A percentile compares a stretch with the other conserved stretches of the same genome.
These are phyloP conservation scores for Gastrolobium villosum DNA, from an alignment of 306 rosid genomes.

Conservation along the genomic window DNA sequence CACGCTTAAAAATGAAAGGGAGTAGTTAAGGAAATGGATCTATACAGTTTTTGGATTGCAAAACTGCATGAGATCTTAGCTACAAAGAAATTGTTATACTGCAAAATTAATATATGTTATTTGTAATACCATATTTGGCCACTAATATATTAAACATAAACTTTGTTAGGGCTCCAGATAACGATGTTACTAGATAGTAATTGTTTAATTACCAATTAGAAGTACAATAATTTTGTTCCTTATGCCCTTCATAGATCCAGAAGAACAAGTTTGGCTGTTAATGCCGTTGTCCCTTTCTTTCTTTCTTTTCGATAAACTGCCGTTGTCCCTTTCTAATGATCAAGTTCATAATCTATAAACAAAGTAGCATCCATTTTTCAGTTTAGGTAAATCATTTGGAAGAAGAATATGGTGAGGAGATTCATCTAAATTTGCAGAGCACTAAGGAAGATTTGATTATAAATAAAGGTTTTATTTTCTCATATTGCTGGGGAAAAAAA, in stretches of 20 bases:
- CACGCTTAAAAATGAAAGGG: too few relatives aligned
- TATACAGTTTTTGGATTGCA: too few relatives aligned
- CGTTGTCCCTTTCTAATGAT: constrained; percentile 21
- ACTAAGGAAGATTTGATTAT: constrained; percentile 3
- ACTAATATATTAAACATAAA: too few relatives aligned
- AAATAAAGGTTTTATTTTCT: too few relatives aligned
- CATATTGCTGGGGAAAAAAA: too few relatives aligned
- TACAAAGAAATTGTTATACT: too few relatives aligned
- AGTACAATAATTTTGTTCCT: constrained; percentile 19
- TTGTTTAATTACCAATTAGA: neutral
- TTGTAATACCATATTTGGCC: too few relatives aligned
- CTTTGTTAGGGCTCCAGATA: neutral
- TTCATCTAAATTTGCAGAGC: constrained; percentile 5
- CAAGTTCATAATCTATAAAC: neutral
- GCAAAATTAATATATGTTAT: too few relatives aligned
- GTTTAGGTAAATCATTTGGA: constrained; percentile 29
- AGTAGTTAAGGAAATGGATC: too few relatives aligned
- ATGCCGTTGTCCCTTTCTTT: too few relatives aligned
- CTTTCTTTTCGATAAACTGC: too few relatives aligned
- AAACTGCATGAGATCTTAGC: too few relatives aligned
- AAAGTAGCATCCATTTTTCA: neutral
- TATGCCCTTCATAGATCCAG: neutral
- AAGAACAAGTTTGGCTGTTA: constrained; percentile 6
- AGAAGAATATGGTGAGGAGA: constrained; percentile 9
- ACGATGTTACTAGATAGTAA: neutral